Conservation (phyloP, 163 green algal species). For the Chlorella variabilis region DNA sequence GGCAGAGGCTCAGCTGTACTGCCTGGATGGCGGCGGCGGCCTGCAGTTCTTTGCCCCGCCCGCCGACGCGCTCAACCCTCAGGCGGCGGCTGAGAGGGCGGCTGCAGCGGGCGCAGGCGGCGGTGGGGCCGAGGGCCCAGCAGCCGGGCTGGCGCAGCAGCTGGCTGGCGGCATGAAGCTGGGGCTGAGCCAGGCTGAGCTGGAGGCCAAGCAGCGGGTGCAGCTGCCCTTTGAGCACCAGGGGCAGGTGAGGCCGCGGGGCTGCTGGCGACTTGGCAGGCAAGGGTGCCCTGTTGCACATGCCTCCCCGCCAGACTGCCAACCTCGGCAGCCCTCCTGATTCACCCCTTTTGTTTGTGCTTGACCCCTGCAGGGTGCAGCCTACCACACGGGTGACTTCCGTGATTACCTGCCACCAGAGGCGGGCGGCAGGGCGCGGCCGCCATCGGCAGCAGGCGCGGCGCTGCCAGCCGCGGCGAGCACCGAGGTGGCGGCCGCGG, state of each 20-base stretch:
- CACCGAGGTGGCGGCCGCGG: not conserved
- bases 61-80: not conserved
- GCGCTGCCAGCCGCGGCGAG: not conserved
- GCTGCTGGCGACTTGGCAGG: too few species aligned
- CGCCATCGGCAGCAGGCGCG: not conserved
- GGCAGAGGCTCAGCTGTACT: constrained; percentile 47
- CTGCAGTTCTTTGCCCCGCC: constrained; percentile 41
- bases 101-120: not conserved
- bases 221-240: constrained; percentile 75
- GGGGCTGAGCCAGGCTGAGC: constrained; percentile 58
- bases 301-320: too few species aligned
- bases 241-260: constrained; percentile 31
- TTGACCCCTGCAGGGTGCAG: not conserved
- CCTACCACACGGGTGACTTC: constrained; percentile 55
- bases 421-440: constrained; percentile 52
- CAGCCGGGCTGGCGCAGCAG: constrained; percentile 34
- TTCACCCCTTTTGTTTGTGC: not conserved
- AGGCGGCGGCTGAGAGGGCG: not conserved
- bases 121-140: not conserved
- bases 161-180: constrained; percentile 70
- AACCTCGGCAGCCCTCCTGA: not conserved
- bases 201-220: constrained; percentile 54
- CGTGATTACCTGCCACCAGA: constrained; percentile 68
- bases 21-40: constrained; percentile 22
- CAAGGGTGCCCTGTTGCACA: not conserved